Percentiles rank a stretch among this genome's conserved stretches.
These are phyloP conservation scores for Phaeotremella skinneri DNA, from an alignment of 768 basidiomycete species.

Conservation along the genomic window DNA sequence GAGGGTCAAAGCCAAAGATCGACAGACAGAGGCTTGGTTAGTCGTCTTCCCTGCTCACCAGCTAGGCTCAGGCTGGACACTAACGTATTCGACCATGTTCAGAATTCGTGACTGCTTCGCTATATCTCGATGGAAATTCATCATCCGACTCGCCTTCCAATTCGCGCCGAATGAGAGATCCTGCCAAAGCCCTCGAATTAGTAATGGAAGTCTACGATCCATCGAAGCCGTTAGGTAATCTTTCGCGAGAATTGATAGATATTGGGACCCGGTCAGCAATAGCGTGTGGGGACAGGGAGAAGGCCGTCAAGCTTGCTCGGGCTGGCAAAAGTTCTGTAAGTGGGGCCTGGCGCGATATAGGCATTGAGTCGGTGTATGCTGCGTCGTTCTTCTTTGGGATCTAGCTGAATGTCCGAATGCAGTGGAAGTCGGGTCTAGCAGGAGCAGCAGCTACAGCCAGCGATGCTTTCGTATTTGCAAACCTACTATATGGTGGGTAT, in stretches of 20 bases:
- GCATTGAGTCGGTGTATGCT: too few species aligned
- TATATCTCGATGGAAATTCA: slow-evolving; percentile 26
- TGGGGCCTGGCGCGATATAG: neutral
- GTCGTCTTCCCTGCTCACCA: neutral
- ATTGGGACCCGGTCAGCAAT: slow-evolving; percentile 28
- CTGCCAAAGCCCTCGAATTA: slow-evolving; percentile 17
- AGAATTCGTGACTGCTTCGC: slow-evolving; percentile 31
- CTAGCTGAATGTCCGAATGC: neutral
- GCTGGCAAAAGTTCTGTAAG: slow-evolving; percentile 20
- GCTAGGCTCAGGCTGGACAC: slow-evolving; percentile 1
- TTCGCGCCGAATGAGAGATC: slow-evolving; percentile 8
- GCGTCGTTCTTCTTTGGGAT: too few species aligned
- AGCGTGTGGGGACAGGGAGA: slow-evolving; percentile 8
- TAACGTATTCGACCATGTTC: too few species aligned
- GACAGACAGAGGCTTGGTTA: slow-evolving; percentile 33
- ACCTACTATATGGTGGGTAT: slow-evolving; percentile 19
- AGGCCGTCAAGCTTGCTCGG: slow-evolving; percentile 21
- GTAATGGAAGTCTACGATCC: slow-evolving; percentile 21
- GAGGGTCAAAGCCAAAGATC: slow-evolving; percentile 10
- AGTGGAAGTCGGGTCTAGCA: slow-evolving; percentile 32
- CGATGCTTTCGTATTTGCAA: slow-evolving; percentile 24
- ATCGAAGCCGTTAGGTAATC: slow-evolving; percentile 13
- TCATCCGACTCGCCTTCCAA: too few species aligned
- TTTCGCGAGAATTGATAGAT: slow-evolving; percentile 34
- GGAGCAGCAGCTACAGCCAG: slow-evolving; percentile 25